Evolutionary conservation across 2,329 filamentous ascomycete genomes (phyloP).

Genomic region (Penicillium sp.): DNA sequence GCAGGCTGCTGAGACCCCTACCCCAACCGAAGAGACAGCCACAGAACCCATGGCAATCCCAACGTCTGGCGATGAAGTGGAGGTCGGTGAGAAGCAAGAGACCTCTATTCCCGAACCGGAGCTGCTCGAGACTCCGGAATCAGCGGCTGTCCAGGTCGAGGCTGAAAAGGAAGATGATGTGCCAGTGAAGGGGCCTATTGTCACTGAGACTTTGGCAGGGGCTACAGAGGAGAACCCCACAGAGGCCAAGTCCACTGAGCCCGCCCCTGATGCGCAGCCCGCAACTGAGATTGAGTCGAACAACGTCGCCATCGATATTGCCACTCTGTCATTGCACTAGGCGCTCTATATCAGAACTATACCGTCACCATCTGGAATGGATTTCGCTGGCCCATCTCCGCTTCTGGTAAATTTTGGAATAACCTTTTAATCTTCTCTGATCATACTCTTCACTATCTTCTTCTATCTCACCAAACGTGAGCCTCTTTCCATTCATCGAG

Average conservation of each 20-base stretch:
- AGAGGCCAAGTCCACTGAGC: not conserved
- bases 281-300: slow-evolving; percentile 14
- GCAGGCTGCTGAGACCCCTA: not conserved
- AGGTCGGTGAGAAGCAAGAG: not conserved
- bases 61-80: not conserved
- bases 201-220: not conserved
- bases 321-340: slow-evolving; percentile 25
- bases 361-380: not conserved
- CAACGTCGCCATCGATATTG: slow-evolving; percentile 28
- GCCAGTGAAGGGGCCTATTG: not conserved
- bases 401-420: slow-evolving; percentile 7
- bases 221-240: not conserved
- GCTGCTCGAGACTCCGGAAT: not conserved
- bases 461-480: not conserved
- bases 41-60: not conserved
- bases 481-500: not conserved
- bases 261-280: slow-evolving; percentile 7
- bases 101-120: not conserved
- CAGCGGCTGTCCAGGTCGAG: not conserved
- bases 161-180: not conserved
- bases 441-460: slow-evolving; percentile 13
- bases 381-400: not conserved
- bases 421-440: slow-evolving; percentile 12
- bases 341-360: not conserved
- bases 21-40: not conserved